Conservation (phyloP, 1,284 basidiomycete species). For the Neotropicomus parvogracilis region DNA sequence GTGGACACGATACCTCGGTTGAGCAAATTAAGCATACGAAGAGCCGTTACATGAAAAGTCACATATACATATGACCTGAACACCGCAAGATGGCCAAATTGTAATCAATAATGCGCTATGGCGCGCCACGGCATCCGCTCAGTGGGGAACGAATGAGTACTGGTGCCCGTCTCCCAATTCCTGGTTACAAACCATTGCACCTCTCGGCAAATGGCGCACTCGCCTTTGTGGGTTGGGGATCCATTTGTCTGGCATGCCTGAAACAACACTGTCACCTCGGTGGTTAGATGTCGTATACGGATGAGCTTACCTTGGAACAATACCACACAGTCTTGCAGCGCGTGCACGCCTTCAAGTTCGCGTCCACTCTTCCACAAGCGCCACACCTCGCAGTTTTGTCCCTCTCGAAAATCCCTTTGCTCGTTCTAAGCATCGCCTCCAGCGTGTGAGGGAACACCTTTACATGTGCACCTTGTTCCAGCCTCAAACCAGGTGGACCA, state of each 20-base stretch:
- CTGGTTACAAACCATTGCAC: slow-evolving; percentile 32
- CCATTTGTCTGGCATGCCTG: slow-evolving; percentile 25
- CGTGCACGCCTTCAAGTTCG: slow-evolving; percentile 26
- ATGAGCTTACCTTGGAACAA: slow-evolving; percentile 29
- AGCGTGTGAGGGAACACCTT: slow-evolving; percentile 30
- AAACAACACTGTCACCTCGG: slow-evolving; percentile 6
- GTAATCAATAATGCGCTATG: slow-evolving; percentile 8
- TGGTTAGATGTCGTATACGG: not conserved
- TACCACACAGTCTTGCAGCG: slow-evolving; percentile 30
- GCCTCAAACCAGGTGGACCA: slow-evolving; percentile 27
- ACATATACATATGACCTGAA: not conserved
- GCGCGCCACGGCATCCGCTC: slow-evolving; percentile 18
- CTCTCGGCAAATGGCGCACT: slow-evolving; percentile 24
- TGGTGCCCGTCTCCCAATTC: slow-evolving; percentile 25
- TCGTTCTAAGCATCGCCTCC: slow-evolving; percentile 28
- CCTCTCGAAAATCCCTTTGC: slow-evolving; percentile 22
- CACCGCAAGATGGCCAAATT: not conserved
- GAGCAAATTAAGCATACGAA: slow-evolving; percentile 1
- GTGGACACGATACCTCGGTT: not conserved
- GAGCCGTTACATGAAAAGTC: not conserved
- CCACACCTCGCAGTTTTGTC: slow-evolving; percentile 23
- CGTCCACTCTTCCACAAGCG: slow-evolving; percentile 20
- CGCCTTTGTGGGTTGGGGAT: slow-evolving; percentile 25
- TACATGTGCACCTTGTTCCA: slow-evolving; percentile 25
- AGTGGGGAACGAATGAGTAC: slow-evolving; percentile 21